A percentile compares a stretch with the other conserved stretches of the same genome.
phyloP scores from a whole-genome alignment of 129 eudicot genomes.

The Heracleum sosnowskyi region DNA sequence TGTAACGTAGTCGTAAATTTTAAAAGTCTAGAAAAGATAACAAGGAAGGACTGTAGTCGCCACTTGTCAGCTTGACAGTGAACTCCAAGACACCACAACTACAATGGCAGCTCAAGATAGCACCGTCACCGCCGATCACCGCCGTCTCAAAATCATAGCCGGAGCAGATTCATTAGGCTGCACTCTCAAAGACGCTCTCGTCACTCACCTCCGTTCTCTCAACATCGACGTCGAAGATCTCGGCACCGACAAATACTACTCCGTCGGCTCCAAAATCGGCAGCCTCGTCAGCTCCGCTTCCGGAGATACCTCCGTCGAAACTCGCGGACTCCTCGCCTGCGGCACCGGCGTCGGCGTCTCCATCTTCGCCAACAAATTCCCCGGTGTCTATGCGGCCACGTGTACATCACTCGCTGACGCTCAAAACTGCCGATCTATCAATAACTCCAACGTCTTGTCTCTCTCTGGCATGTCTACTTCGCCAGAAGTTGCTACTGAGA shows the following conservation, averaged over 20 bases:
- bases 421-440: constrained; percentile 68
- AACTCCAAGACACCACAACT: neutral
- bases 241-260: constrained; percentile 75
- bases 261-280: constrained; percentile 69
- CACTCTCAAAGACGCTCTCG: constrained; percentile 57
- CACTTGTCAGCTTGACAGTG: neutral
- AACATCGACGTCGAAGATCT: constrained; percentile 64
- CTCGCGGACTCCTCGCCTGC: constrained; percentile 81
- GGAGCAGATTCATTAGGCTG: constrained; percentile 79
- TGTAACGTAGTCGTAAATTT: too few species aligned
- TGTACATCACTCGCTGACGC: constrained; percentile 67
- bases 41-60: neutral
- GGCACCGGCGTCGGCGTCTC: constrained; percentile 90
- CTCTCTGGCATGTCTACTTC: constrained; percentile 59
- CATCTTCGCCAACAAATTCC: constrained; percentile 85
- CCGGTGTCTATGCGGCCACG: constrained; percentile 84
- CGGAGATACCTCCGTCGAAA: constrained; percentile 19
- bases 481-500: constrained; percentile 48
- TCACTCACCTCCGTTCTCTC: constrained; percentile 63
- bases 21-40: too few species aligned
- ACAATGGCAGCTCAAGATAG: constrained; percentile 17
- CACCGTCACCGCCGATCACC: constrained; percentile 4
- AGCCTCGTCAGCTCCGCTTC: constrained; percentile 41
- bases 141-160: constrained; percentile 60
- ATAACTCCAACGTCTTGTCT: constrained; percentile 74